Evolutionary conservation across 345 rosid species (phyloP), one percentile per base, ranked within the genome.

Genomic region (Lumnitzera littorea): DNA sequence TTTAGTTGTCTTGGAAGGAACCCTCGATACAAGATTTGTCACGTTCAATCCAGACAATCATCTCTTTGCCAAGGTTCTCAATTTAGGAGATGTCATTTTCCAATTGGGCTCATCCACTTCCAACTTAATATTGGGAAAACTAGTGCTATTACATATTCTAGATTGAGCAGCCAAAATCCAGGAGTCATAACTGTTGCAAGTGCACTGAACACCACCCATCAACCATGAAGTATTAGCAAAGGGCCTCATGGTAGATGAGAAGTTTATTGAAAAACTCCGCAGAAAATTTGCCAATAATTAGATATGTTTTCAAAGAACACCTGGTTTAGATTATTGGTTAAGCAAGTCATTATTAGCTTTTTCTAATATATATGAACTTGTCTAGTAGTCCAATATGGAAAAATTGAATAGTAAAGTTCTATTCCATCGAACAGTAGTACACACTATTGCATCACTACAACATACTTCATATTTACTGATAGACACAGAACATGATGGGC

Each of bases 21-120:
- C 58, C 3, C 43, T 67, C 15, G 29, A 46, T 1, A 65, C 60
- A 23, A 65, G 71, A 0, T 67, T 67, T 46, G 56, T 67, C 54
- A 67, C 65, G 9, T 67, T 65, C 29, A 15, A 67, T 61, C 71
- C 51, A 23, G 58, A 31, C 27, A 67, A 67, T 60, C 55, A 50
- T 25, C 65, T 67, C 54, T 61, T 67, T 50, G 55, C 71, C 71
- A 67, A 67, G 57, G 64, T 60, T 46, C 41, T 67, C 9, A 29
- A 67, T 29, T 27, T 27, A 10, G 71, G 71, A 1, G 71, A 67
- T 13, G 71, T 67, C 15, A 60, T 20, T 67, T 67, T 55, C 71
- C 71, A 2, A 41, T 60, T 4, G 71, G 71, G 27, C 55, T 67
- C 53, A 60, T 67, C 20, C 71, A 67, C 66, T 67, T 67, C 56